Percentiles rank a stretch among this genome's conserved stretches.
Conservation (phyloP, 139 green algal genomes). For the Chlorella sp. region DNA sequence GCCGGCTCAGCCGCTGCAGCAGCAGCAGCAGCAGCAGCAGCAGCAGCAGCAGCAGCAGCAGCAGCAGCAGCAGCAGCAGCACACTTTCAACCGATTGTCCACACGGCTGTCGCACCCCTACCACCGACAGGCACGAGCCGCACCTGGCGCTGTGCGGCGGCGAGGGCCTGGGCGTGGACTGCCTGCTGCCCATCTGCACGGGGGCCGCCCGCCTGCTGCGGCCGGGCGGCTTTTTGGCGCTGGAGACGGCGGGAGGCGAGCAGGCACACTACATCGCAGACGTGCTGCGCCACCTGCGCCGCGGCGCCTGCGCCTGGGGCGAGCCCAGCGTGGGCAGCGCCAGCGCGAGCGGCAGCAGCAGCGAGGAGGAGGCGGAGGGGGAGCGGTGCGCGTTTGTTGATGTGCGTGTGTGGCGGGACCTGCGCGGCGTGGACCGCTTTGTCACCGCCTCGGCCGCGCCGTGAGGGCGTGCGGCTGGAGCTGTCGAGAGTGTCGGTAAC, state of each 20-base stretch:
- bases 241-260: conserved; percentile 77
- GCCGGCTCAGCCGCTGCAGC: no score
- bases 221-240: conserved; percentile 70
- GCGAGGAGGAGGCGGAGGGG: neutral
- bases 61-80: no score
- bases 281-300: conserved; percentile 41
- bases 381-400: neutral
- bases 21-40: no score
- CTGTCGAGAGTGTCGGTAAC: no score
- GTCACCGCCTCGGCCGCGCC: conserved; percentile 55
- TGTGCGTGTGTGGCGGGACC: conserved; percentile 17
- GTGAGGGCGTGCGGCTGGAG: no score
- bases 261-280: conserved; percentile 58
- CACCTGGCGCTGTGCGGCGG: conserved; percentile 85
- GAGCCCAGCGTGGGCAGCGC: neutral
- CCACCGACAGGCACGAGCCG: conserved; percentile 77
- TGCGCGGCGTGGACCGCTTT: conserved; percentile 67
- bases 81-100: no score
- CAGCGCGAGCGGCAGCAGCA: neutral
- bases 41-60: no score
- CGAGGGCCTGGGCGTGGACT: conserved; percentile 64
- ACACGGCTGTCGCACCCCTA: no score
- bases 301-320: neutral
- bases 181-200: conserved; percentile 57
- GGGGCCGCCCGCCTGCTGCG: conserved; percentile 51